These are phyloP conservation scores for Wickerhamiella alocasiicola DNA, from an alignment of 805 yeast genomes.

Conservation along the genomic window DNA sequence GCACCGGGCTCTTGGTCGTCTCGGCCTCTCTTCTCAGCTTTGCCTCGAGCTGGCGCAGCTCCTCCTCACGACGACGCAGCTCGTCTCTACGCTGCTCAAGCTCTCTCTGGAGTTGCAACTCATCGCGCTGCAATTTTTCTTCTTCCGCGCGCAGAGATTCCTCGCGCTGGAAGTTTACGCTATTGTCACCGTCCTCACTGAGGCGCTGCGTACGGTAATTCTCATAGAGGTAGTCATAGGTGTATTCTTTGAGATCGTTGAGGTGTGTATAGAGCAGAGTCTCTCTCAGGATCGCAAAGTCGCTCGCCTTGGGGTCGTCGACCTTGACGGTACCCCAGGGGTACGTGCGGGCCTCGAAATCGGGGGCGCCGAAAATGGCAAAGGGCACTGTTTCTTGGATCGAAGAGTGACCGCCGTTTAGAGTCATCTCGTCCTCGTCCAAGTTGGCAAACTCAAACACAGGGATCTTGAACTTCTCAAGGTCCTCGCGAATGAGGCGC, in stretches of 20 bases:
- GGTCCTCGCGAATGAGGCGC: slow-evolving; percentile 60
- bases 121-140: slow-evolving; percentile 74
- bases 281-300: slow-evolving; percentile 68
- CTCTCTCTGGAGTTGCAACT: slow-evolving; percentile 81
- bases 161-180: slow-evolving; percentile 53
- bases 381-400: slow-evolving; percentile 54
- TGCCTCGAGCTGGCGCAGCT: slow-evolving; percentile 68
- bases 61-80: slow-evolving; percentile 71
- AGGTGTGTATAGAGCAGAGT: slow-evolving; percentile 71
- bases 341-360: slow-evolving; percentile 37
- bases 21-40: slow-evolving; percentile 47
- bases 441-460: slow-evolving; percentile 62
- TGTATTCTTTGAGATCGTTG: slow-evolving; percentile 76
- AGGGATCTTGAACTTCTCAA: slow-evolving; percentile 56
- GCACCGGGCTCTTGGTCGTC: slow-evolving; percentile 11
- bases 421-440: slow-evolving; percentile 34
- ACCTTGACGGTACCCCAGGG: slow-evolving; percentile 49
- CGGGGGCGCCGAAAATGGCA: slow-evolving; percentile 42
- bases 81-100: slow-evolving; percentile 69
- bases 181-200: slow-evolving; percentile 38
- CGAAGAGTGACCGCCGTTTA: slow-evolving; percentile 50
- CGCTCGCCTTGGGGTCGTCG: slow-evolving; percentile 67
- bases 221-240: slow-evolving; percentile 79
- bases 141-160: slow-evolving; percentile 84
- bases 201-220: slow-evolving; percentile 80